A percentile compares a stretch with the other conserved stretches of the same genome.
phyloP scores from a whole-genome alignment of 257 asterid species.

The Coffea eugenioides region DNA sequence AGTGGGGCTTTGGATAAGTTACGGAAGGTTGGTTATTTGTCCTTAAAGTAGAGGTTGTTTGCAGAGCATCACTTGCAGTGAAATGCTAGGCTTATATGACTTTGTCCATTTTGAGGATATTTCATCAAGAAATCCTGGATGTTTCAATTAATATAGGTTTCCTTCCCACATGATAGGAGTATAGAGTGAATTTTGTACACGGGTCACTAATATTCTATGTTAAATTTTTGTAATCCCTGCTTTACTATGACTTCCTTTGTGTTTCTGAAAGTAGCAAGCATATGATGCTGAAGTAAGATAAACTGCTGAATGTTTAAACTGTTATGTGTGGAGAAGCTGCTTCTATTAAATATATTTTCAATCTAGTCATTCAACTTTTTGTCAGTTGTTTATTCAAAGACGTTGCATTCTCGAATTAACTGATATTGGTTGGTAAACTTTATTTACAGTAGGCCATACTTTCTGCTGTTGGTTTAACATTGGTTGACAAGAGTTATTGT shows the following conservation, averaged over 20 bases:
- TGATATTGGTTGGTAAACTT: no score
- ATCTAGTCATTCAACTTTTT: not conserved
- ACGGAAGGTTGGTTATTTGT: conserved; percentile 67
- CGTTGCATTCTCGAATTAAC: no score
- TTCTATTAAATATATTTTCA: not conserved
- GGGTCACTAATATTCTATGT: not conserved
- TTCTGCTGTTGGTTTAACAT: no score
- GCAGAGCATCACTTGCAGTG: conserved; percentile 1
- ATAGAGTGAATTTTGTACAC: not conserved
- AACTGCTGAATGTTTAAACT: not conserved
- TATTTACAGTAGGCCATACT: no score
- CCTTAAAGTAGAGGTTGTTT: conserved; percentile 20
- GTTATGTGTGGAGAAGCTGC: no score
- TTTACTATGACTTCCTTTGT: not conserved
- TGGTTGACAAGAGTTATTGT: not conserved
- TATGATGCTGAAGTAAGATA: not conserved
- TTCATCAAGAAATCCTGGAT: not conserved
- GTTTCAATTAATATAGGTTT: not conserved
- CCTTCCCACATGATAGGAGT: not conserved
- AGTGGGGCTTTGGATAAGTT: conserved; percentile 98
- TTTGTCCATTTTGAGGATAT: not conserved
- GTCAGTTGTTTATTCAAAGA: no score
- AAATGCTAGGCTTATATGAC: conserved; percentile 5
- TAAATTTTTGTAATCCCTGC: not conserved
- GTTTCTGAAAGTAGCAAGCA: not conserved